phyloP scores from a whole-genome alignment of 1,284 basidiomycete species.

The Sparassis latifolia region DNA sequence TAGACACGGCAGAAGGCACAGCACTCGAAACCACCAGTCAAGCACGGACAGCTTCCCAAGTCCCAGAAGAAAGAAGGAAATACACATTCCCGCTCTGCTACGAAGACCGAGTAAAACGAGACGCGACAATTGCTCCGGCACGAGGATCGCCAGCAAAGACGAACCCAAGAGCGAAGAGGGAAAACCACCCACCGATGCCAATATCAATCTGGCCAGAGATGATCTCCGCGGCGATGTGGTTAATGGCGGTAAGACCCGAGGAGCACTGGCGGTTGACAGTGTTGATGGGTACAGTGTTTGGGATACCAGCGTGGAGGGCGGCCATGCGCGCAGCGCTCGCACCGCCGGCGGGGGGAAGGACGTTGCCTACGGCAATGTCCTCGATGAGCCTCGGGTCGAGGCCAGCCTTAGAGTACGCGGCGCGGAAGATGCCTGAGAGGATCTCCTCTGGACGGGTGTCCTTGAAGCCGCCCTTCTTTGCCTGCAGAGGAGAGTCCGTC shows the following conservation, averaged over 20 bases:
- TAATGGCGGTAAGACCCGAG: constrained; percentile 84
- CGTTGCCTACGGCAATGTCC: constrained; percentile 90
- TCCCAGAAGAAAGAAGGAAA: too few relatives aligned
- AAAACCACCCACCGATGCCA: constrained; percentile 68
- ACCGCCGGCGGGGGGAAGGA: constrained; percentile 89
- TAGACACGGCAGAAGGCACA: too few relatives aligned
- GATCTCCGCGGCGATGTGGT: constrained; percentile 91
- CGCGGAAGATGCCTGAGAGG: constrained; percentile 77
- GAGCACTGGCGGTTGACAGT: constrained; percentile 96
- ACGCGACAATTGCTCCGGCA: too few relatives aligned
- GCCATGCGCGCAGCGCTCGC: constrained; percentile 93
- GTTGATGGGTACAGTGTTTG: constrained; percentile 73
- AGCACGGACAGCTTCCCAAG: too few relatives aligned
- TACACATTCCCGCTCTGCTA: too few relatives aligned
- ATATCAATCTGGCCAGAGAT: constrained; percentile 81
- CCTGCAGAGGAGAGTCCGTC: constrained; percentile 31
- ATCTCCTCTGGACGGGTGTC: constrained; percentile 90
- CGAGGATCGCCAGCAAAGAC: not conserved
- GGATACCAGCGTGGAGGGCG: constrained; percentile 87
- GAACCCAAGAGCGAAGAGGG: not conserved
- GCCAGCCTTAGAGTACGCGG: constrained; percentile 56
- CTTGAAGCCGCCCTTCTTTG: constrained; percentile 91
- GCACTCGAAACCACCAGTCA: too few relatives aligned
- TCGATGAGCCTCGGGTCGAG: constrained; percentile 83
- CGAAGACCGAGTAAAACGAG: too few relatives aligned